A percentile compares a stretch with the other conserved stretches of the same genome.
Conservation (phyloP, 177 flowering plant genomes). For the Vitis hybrid region DNA sequence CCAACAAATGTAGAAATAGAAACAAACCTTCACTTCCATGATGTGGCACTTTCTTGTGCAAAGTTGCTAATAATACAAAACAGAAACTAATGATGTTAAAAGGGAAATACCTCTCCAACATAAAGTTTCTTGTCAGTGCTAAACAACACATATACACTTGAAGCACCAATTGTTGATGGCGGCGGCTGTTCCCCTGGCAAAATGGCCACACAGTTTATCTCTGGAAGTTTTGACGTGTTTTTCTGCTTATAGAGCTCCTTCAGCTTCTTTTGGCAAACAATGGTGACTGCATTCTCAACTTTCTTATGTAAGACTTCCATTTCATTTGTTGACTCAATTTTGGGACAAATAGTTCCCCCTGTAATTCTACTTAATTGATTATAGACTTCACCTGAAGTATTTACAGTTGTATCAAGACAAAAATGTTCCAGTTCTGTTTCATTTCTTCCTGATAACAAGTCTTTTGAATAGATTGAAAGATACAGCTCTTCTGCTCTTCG, state of each 20-base stretch:
- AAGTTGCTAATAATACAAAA: not conserved
- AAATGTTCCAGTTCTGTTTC: conserved; percentile 6
- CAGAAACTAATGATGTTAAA: not conserved
- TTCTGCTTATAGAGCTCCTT: conserved; percentile 46
- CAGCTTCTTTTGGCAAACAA: conserved; percentile 60
- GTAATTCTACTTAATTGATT: conserved; percentile 10
- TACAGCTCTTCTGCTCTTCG: conserved; percentile 83
- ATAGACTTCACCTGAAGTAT: conserved; percentile 20
- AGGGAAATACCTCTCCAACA: conserved; percentile 74
- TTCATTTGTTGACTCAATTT: conserved; percentile 13
- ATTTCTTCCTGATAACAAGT: conserved; percentile 11
- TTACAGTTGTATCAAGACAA: conserved; percentile 5
- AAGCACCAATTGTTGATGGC: conserved; percentile 85
- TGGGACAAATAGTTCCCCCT: conserved; percentile 2
- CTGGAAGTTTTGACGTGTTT: conserved; percentile 31
- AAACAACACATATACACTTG: conserved; percentile 78
- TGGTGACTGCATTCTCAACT: conserved; percentile 46
- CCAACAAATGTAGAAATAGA: not conserved
- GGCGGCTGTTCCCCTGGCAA: conserved; percentile 82
- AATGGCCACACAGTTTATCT: conserved; percentile 49
- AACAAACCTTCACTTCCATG: not conserved
- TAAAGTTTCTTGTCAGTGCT: conserved; percentile 78
- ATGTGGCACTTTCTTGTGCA: not conserved
- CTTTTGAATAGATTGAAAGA: conserved; percentile 38
- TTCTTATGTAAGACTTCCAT: conserved; percentile 35